Base-by-base conservation (phyloP, 345 rosid species). In the Pseudoturritis turrita region DNA sequence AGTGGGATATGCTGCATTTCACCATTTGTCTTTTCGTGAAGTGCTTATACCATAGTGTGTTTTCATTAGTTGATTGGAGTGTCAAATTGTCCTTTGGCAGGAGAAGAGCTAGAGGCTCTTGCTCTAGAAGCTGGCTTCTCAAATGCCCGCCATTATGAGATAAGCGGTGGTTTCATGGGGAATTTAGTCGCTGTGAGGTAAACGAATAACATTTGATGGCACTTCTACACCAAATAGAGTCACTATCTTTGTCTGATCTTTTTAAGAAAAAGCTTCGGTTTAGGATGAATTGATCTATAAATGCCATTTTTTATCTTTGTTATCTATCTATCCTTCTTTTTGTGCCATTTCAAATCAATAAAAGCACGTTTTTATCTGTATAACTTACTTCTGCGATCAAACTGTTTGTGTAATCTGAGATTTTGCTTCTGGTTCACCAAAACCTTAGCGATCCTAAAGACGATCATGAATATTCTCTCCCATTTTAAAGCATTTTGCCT, bases 101-200 rank as follows among this genome's bases (percentile, higher is more conserved):
- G 95, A 44, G 76, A 83, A 78, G 94, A 94, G 80, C 78, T 86
- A 73, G 98, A 90, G 85, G 74, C 78, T 57, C 91, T 86, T 26
- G 97, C 96, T 68, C 41, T 85, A 22, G 85, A 88, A 62, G 82
- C 83, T 65, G 92, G 97, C 65, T 94, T 91, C 84, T 87, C 89
- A 44, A 65, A 70, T 36, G 91, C 93, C 19, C 71, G 47, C 59
- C 86, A 86, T 80, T 90, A 84, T 22, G 95, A 80, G 83, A 82
- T 88, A 44, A 73, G 88, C 19, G 91, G 92, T 65, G 91, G 98
- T 62, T 78, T 91, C 72, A 86, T 94, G 96, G 97, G 92, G 23
- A 88, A 83, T 77, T 83, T 94, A 25, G 95, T 88, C 10, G 89
- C 89, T 49, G 81, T 79, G 13, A 87, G 88, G 4, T 81, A 83